Percentiles rank a stretch among this genome's conserved stretches.
Evolutionary conservation across 352 stramenopile species (phyloP).

Genomic region (Chloridella minuta): DNA sequence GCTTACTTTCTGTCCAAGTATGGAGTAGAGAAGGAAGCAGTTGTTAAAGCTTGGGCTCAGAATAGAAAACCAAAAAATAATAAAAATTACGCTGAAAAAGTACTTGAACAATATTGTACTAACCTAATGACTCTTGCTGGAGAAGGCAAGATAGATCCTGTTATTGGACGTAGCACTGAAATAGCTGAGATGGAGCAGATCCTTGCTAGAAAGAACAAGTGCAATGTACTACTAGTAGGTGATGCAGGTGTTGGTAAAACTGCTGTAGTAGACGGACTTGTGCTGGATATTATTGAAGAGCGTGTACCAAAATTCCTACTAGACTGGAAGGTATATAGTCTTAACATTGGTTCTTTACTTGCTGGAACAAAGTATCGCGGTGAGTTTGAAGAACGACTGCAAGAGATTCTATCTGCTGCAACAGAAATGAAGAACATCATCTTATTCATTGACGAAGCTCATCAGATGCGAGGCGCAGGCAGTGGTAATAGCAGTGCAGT

Average conservation of each 20-base stretch:
- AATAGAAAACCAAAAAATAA: too few species aligned
- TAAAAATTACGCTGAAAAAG: too few species aligned
- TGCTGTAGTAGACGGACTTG: slow-evolving; percentile 58
- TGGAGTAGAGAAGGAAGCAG: too few species aligned
- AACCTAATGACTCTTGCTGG: slow-evolving; percentile 54
- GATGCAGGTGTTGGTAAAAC: slow-evolving; percentile 81
- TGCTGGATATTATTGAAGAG: slow-evolving; percentile 62
- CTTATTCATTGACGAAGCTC: slow-evolving; percentile 92
- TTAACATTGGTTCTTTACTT: slow-evolving; percentile 79
- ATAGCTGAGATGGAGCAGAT: slow-evolving; percentile 75
- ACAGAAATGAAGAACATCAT: slow-evolving; percentile 71
- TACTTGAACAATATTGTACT: too few species aligned
- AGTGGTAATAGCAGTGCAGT: slow-evolving; percentile 53
- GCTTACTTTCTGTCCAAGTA: too few species aligned
- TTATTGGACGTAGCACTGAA: slow-evolving; percentile 83
- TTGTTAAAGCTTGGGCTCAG: too few species aligned
- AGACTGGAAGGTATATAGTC: too few species aligned
- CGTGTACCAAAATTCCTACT: too few species aligned
- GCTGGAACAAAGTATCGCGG: slow-evolving; percentile 87
- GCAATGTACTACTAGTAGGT: slow-evolving; percentile 84
- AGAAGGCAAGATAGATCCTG: slow-evolving; percentile 77
- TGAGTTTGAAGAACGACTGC: slow-evolving; percentile 89
- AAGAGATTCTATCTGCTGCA: slow-evolving; percentile 60
- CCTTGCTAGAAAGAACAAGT: slow-evolving; percentile 69
- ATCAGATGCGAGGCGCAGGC: slow-evolving; percentile 77